Base-by-base conservation (phyloP, 148 eudicot genomes). In the Amaranthus hypochondriacus region DNA sequence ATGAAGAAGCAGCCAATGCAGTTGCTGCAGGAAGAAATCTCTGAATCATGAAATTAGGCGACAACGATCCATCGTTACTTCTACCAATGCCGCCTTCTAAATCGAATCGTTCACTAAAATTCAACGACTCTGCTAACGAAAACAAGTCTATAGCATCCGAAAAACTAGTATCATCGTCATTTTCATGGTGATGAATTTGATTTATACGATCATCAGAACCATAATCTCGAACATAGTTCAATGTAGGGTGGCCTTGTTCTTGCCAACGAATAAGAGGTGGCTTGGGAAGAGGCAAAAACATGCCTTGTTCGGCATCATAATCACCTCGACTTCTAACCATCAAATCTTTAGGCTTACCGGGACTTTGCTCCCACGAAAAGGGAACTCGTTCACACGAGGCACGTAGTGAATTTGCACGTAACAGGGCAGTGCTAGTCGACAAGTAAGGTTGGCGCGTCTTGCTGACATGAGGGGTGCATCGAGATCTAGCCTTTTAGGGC, bases 311-410 rank as follows among this genome's bases (percentile, higher is more conserved):
- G 5, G 62, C 60, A 63, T 14, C 47, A 7, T 12, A 55, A 63
- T 14, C 47, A 7, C 9, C 56, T 2, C 18, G 48, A 47, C 55
- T 48, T 15, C 62, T 15, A 4, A 65, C 28, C 5, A 57, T 60
- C 9, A 14, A 10, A 67, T 85, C 79, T 73, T 89, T 89, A 6
- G 93, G 90, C 81, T 84, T 83, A 13, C 97, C 93, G 8, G 93
- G 91, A 14, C 77, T 82, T 58, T 82, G 80, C 72, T 91, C 97
- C 97, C 93, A 91, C n/a, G 87, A 85, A 75, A 91, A 89, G n/a
- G 97, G 97, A 13, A 89, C 88, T 78, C 82, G 56, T 8, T 84
- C 83, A 50, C 73, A 39, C 43, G 82, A 81, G 55, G 62, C 70
- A 15, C 48, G 64, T 9, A 73, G 74, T 9, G 87, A 78, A 56